These are phyloP conservation scores for Diaporthe helianthi DNA, from an alignment of 2,329 filamentous ascomycete genomes.

Conservation along the genomic window DNA sequence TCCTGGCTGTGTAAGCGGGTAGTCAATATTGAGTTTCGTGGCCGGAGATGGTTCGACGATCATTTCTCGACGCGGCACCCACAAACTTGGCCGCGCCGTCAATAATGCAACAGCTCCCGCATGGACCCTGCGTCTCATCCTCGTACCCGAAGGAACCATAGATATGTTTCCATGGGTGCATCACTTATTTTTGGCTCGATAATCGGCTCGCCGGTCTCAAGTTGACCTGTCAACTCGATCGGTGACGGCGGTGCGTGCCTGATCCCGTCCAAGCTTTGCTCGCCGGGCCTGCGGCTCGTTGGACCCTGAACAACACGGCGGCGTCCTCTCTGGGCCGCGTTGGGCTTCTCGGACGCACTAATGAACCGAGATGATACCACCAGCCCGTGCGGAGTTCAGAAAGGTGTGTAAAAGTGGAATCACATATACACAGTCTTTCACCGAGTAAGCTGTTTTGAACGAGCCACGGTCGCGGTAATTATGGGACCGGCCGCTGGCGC, in stretches of 20 bases:
- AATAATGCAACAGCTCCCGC: conserved; percentile 15
- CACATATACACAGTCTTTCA: background rate
- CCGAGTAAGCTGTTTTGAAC: background rate
- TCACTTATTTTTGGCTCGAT: conserved; percentile 28
- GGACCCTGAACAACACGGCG: conserved; percentile 22
- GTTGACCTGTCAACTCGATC: conserved; percentile 18
- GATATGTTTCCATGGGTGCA: conserved; percentile 27
- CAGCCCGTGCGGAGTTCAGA: background rate
- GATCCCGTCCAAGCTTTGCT: conserved; percentile 3
- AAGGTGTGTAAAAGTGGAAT: conserved; percentile 14
- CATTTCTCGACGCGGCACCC: conserved; percentile 22
- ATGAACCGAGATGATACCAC: conserved; percentile 6
- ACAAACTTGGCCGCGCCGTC: conserved; percentile 22
- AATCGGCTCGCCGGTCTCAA: background rate
- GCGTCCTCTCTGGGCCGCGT: background rate
- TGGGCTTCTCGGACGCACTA: conserved; percentile 2
- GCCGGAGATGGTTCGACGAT: conserved; percentile 22
- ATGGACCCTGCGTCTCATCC: conserved; percentile 24
- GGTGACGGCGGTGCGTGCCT: background rate
- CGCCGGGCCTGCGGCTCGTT: conserved; percentile 12
- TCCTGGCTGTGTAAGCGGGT: conserved; percentile 23
- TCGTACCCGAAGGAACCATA: conserved; percentile 25
- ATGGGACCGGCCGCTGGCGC: conserved; percentile 19
- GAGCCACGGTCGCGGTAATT: conserved; percentile 13
- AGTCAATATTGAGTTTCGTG: conserved; percentile 16